Conservation (phyloP, 2,329 filamentous ascomycete species). For the Talaromyces sp. region DNA sequence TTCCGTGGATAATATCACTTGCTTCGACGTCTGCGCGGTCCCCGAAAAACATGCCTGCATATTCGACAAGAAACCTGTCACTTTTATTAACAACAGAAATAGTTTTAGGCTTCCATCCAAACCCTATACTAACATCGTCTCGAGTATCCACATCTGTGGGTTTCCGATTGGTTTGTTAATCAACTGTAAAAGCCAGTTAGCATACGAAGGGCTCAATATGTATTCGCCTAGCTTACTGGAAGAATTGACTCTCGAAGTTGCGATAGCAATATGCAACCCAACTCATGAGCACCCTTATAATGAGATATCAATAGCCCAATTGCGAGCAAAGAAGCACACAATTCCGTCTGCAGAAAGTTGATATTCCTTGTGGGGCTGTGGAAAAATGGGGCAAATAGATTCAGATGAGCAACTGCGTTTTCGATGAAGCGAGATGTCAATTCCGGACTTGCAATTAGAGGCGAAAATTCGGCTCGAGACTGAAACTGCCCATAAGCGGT, state of each 20-base stretch:
- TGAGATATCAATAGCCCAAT: conserved; percentile 1
- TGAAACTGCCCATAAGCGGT: not conserved
- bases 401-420: not conserved
- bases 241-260: not conserved
- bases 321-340: not conserved
- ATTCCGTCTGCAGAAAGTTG: not conserved
- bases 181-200: not conserved
- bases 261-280: not conserved
- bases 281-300: not conserved
- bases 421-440: not conserved
- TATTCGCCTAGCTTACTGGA: not conserved
- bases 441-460: not conserved
- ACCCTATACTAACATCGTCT: not conserved
- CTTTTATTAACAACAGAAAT: not conserved
- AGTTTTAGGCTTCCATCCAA: not conserved
- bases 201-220: not conserved
- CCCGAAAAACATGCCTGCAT: conserved; percentile 1
- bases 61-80: not conserved
- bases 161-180: not conserved
- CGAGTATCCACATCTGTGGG: not conserved
- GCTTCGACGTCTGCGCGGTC: not conserved
- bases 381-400: not conserved
- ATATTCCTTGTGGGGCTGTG: not conserved
- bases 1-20: not conserved
- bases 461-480: not conserved